phyloP scores from a whole-genome alignment of 306 rosid genomes.

The Coriaria nepalensis region DNA sequence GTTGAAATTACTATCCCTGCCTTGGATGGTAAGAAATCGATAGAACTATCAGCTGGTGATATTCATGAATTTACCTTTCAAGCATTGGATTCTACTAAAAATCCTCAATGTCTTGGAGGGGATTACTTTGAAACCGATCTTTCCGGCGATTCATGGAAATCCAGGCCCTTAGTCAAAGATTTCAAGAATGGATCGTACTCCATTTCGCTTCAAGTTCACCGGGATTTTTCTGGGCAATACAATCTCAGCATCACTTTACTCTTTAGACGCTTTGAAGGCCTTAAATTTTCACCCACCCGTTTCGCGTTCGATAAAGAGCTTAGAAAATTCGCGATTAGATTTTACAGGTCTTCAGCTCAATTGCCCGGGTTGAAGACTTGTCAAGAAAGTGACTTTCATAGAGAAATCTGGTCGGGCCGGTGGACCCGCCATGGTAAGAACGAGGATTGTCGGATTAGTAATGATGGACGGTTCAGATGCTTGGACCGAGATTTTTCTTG shows the following conservation, averaged over 20 bases:
- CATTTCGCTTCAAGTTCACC: conserved; percentile 65
- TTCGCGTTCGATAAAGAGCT: conserved; percentile 44
- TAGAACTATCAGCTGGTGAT: conserved; percentile 61
- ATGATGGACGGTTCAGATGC: conserved; percentile 71
- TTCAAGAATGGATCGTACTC: conserved; percentile 69
- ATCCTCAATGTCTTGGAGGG: conserved; percentile 74
- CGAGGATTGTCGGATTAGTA: conserved; percentile 44
- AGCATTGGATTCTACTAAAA: conserved; percentile 51
- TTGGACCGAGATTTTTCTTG: conserved; percentile 48
- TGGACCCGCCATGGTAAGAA: conserved; percentile 83
- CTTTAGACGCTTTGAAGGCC: conserved; percentile 68
- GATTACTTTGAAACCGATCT: conserved; percentile 89
- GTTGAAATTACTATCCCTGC: conserved; percentile 42
- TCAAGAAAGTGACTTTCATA: conserved; percentile 41
- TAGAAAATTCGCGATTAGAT: conserved; percentile 37
- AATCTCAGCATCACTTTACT: conserved; percentile 50
- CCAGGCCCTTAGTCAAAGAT: conserved; percentile 73
- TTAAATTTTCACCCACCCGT: conserved; percentile 48
- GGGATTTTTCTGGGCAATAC: conserved; percentile 55
- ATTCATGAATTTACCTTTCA: conserved; percentile 54
- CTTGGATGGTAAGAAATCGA: conserved; percentile 32
- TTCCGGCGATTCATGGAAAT: conserved; percentile 72
- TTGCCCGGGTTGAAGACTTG: conserved; percentile 44
- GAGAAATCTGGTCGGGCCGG: conserved; percentile 72
- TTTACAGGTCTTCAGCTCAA: conserved; percentile 26